Conservation (phyloP, 1,139 yeast species). For the Kurtzmaniella quercitrusa region DNA sequence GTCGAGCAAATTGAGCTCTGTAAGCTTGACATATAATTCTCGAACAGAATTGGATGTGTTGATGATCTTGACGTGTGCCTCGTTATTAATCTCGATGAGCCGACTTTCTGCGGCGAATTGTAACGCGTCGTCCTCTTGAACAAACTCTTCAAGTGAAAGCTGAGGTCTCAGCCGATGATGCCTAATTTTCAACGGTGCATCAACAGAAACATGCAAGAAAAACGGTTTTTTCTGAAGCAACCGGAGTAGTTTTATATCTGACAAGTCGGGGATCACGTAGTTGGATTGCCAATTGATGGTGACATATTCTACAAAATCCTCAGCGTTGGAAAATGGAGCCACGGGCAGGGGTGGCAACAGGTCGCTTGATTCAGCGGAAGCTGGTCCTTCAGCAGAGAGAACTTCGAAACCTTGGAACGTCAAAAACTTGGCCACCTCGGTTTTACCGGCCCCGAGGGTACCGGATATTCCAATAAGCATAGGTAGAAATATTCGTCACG, state of each 20-base stretch:
- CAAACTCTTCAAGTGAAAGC: conserved; percentile 38
- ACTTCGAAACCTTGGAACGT: conserved; percentile 53
- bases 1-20: conserved; percentile 52
- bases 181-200: conserved; percentile 64
- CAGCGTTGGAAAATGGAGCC: conserved; percentile 28
- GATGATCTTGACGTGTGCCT: conserved; percentile 57
- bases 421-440: conserved; percentile 59
- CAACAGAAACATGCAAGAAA: conserved; percentile 75
- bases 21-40: conserved; percentile 48
- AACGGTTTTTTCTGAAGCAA: conserved; percentile 72
- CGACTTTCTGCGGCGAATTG: conserved; percentile 34
- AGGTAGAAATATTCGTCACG: not conserved
- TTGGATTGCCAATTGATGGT: conserved; percentile 67
- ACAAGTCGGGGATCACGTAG: conserved; percentile 56
- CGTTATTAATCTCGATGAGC: conserved; percentile 48
- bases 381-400: conserved; percentile 8
- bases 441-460: conserved; percentile 63
- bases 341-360: not conserved
- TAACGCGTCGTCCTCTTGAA: conserved; percentile 39
- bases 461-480: conserved; percentile 83
- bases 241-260: conserved; percentile 39
- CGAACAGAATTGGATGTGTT: conserved; percentile 50
- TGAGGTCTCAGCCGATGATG: conserved; percentile 36
- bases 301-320: conserved; percentile 53
- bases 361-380: not conserved